Evolutionary conservation across 192 early-diverging fungal genomes (phyloP).

Genomic region (Entrophospora sp.): DNA sequence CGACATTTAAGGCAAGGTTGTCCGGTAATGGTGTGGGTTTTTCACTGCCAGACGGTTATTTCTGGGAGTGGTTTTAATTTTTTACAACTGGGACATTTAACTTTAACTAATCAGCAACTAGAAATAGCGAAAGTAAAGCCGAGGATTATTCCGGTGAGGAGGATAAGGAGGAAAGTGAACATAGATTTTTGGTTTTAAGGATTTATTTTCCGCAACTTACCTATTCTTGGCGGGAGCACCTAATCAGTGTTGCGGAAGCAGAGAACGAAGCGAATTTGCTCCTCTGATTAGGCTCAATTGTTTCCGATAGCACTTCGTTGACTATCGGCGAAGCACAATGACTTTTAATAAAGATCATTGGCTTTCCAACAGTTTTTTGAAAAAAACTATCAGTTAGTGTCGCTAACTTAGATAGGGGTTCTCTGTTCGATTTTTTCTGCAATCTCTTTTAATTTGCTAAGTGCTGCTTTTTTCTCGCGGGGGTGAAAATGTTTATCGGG

Average conservation of each 20-base stretch:
- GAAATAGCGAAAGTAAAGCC: background rate
- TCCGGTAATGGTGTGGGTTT: background rate
- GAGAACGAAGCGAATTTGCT: background rate
- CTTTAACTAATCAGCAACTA: background rate
- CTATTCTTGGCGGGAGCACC: background rate
- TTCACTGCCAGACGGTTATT: background rate
- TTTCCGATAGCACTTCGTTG: background rate
- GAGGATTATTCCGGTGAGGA: background rate
- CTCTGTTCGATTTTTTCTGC: background rate
- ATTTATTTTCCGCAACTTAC: background rate
- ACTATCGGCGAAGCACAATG: too few relatives aligned
- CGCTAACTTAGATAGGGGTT: background rate
- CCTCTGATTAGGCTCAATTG: slow-evolving; percentile 1
- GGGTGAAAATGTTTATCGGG: too few relatives aligned
- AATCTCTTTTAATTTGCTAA: too few relatives aligned
- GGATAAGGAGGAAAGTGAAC: background rate
- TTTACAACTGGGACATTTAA: background rate
- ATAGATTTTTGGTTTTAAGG: background rate
- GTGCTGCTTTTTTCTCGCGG: too few relatives aligned
- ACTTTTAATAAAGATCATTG: too few relatives aligned
- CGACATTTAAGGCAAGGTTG: background rate
- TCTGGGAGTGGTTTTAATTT: background rate
- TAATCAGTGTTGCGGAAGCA: background rate
- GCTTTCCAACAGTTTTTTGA: too few relatives aligned
- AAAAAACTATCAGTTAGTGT: background rate